Percentiles rank a stretch among this genome's conserved stretches.
phyloP scores from a whole-genome alignment of 495 filamentous ascomycete species.

The Mytilinidion resinicola region DNA sequence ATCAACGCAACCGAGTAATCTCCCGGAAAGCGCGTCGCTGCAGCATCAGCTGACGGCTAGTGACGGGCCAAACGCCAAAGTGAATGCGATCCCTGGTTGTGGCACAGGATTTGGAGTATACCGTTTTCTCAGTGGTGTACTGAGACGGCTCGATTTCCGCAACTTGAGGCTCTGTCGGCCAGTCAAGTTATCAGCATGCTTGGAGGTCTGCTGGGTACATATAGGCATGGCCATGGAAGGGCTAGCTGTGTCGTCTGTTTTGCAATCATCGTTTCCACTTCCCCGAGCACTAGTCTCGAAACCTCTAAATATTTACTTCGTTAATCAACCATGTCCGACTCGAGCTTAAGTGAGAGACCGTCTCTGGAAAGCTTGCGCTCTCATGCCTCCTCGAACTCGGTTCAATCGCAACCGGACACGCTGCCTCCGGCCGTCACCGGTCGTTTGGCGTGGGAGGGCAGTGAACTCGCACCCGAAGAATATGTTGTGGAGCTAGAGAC shows the following conservation, averaged over 20 bases:
- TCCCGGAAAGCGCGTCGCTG: not conserved
- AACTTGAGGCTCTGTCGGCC: not conserved
- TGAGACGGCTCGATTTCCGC: not conserved
- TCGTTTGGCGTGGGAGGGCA: constrained; percentile 22
- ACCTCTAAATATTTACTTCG: not conserved
- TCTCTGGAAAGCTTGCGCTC: constrained; percentile 18
- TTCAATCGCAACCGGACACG: constrained; percentile 8
- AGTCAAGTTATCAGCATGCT: not conserved
- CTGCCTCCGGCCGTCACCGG: constrained; percentile 16
- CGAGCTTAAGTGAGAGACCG: constrained; percentile 10
- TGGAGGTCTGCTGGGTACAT: not conserved
- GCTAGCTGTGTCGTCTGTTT: not conserved
- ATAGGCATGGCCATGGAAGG: not conserved
- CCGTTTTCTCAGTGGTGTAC: not conserved
- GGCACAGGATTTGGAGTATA: not conserved
- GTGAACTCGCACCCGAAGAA: constrained; percentile 3
- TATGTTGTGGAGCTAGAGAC: constrained; percentile 13
- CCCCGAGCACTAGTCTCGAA: not conserved
- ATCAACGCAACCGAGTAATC: not conserved
- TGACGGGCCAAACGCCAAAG: not conserved
- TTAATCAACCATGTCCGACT: constrained; percentile 10
- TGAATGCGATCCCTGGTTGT: not conserved
- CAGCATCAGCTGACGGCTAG: constrained; percentile 3
- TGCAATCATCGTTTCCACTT: not conserved
- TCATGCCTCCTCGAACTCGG: constrained; percentile 1